These are phyloP conservation scores for Amauroascus niger DNA, from an alignment of 2,329 filamentous ascomycete species.

Conservation along the genomic window DNA sequence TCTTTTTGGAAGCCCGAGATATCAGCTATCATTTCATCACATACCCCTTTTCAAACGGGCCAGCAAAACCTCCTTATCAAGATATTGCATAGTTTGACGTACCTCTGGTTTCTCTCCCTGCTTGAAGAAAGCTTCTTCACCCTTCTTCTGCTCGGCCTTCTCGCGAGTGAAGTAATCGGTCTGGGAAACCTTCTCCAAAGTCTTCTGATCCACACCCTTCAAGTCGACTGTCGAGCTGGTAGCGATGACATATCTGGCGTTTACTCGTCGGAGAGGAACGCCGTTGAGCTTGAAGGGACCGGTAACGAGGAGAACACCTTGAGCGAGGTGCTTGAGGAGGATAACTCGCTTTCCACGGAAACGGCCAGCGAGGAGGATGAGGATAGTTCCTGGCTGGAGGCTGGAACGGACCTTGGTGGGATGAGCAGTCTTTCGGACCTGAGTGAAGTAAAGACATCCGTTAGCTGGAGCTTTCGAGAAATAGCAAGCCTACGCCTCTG, in stretches of 20 bases:
- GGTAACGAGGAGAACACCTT: slow-evolving; percentile 97
- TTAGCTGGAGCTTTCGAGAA: not conserved
- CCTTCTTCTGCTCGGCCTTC: slow-evolving; percentile 84
- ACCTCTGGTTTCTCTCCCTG: slow-evolving; percentile 97
- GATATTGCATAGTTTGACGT: slow-evolving; percentile 33
- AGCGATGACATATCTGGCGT: slow-evolving; percentile 43
- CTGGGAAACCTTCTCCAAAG: slow-evolving; percentile 74
- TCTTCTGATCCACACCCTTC: slow-evolving; percentile 62
- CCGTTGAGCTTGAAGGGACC: slow-evolving; percentile 99
- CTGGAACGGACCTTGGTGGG: slow-evolving; percentile 77
- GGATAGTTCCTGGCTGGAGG: slow-evolving; percentile 87
- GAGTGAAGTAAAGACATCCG: slow-evolving; percentile 19
- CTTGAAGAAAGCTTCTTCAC: slow-evolving; percentile 99
- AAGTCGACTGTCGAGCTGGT: slow-evolving; percentile 49
- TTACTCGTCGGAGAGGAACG: slow-evolving; percentile 77
- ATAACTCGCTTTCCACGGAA: slow-evolving; percentile 99
- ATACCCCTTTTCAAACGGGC: not conserved
- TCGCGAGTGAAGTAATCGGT: slow-evolving; percentile 94
- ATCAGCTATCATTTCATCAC: slow-evolving; percentile 33
- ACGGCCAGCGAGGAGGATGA: slow-evolving; percentile 97
- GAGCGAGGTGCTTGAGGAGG: slow-evolving; percentile 93
- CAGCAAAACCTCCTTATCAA: not conserved
- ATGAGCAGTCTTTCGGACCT: slow-evolving; percentile 92
- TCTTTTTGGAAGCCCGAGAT: slow-evolving; percentile 48
- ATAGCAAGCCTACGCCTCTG: not conserved